Evolutionary conservation across 2,329 filamentous ascomycete genomes (phyloP), one percentile per base, ranked within the genome.

Genomic region (Cladophialophora chaetospira): DNA sequence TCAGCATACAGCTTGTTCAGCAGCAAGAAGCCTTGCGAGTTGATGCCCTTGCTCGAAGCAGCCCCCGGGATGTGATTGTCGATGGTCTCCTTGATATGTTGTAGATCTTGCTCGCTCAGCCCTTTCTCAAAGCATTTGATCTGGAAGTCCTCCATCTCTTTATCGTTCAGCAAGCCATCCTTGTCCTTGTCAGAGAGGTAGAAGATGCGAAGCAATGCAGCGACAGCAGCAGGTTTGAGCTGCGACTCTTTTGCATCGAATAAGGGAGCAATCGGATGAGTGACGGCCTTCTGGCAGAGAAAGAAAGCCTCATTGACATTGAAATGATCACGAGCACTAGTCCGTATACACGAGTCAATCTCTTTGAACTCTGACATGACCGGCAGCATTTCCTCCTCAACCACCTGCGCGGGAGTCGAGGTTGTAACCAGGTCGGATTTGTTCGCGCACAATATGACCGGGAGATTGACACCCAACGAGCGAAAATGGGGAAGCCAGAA

Each of bases 401-500:
- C 85, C 6, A 96, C 88, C 71, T 96, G 90, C 0, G 90, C 82
- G 6, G 90, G 91, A 57, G 82, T 88, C 38, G 84, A 87, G 65
- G 88, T 87, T 2, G 82, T 83, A 2, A 85, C 84, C 52, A 97
- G 79, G 68, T 99, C 94, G n/a, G 91, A 90, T 74, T 99, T 99
- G 79, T 97, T 97, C 69, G 94, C 91, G 69, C 94, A 97, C 55
- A 99, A 78, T 42, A 99, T 92, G 9, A 99, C 94, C 0, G 94
- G 94, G 19, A 99, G 91, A 71, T 99, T 99, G 70, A 99, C 94
- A n/a, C 94, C 94, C 35, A 99, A 83, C 3, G 92, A 96, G 60
- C 94, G 88, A 70, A 99, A 97, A 74, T 97, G 95, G 9, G 94
- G 94, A 83, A 99, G 88, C 94, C 94, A 99, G 74, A 97, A 99